Conservation (phyloP, 2,329 filamentous ascomycete species). For the Pestalotiopsis fici region DNA sequence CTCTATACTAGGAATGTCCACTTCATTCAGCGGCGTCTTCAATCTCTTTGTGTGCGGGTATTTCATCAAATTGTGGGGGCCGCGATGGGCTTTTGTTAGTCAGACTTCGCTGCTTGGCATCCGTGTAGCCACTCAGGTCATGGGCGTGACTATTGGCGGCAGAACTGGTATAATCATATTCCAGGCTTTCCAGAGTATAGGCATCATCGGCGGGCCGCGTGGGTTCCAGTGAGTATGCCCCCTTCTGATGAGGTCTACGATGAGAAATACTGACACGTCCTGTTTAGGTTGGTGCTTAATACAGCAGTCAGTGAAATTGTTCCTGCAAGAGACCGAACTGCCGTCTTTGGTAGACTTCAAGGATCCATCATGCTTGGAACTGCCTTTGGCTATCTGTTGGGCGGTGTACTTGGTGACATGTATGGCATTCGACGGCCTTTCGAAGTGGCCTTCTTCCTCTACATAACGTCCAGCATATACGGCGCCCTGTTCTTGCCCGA, state of each 20-base stretch:
- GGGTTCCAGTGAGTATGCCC: slow-evolving; percentile 55
- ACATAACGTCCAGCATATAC: slow-evolving; percentile 45
- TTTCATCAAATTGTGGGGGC: slow-evolving; percentile 66
- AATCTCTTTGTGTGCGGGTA: slow-evolving; percentile 70
- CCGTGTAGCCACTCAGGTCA: slow-evolving; percentile 62
- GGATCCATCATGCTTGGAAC: slow-evolving; percentile 69
- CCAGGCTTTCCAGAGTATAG: slow-evolving; percentile 68
- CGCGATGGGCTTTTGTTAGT: slow-evolving; percentile 61
- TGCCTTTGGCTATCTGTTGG: slow-evolving; percentile 63
- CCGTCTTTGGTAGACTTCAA: slow-evolving; percentile 63
- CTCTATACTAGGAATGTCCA: slow-evolving; percentile 66
- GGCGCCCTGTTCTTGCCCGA: slow-evolving; percentile 42
- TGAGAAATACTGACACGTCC: neutral
- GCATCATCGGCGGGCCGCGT: slow-evolving; percentile 66
- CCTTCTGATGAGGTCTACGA: neutral
- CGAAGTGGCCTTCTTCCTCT: slow-evolving; percentile 61
- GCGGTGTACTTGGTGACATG: slow-evolving; percentile 64
- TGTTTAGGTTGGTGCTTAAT: slow-evolving; percentile 56
- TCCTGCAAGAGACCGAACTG: slow-evolving; percentile 59
- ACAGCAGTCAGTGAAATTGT: slow-evolving; percentile 69
- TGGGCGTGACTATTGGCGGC: slow-evolving; percentile 65
- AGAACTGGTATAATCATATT: slow-evolving; percentile 66
- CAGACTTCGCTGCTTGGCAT: slow-evolving; percentile 67
- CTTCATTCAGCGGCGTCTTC: slow-evolving; percentile 63
- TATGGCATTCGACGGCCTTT: slow-evolving; percentile 68